Conservation (phyloP, 768 basidiomycete species). For the Russula vinacea region DNA sequence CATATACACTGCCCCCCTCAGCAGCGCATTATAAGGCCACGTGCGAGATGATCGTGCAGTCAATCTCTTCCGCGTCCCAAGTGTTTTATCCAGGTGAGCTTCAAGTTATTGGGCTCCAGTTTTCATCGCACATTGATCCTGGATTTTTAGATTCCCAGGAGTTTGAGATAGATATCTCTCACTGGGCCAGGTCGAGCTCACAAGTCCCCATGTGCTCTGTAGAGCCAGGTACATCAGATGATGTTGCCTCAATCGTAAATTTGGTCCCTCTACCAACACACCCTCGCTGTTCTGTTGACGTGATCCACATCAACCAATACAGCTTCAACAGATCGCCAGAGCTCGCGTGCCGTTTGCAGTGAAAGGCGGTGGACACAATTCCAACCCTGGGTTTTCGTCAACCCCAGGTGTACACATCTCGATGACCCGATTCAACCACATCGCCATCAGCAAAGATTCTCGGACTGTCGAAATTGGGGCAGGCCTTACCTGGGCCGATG, state of each 20-base stretch:
- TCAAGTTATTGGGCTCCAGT: background rate
- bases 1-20: background rate
- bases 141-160: constrained; percentile 6
- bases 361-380: constrained; percentile 31
- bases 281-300: background rate
- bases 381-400: constrained; percentile 32
- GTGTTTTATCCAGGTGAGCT: constrained; percentile 16
- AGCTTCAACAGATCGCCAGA: background rate
- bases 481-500: constrained; percentile 32
- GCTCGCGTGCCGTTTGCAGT: constrained; percentile 22
- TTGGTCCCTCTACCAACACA: background rate
- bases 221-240: constrained; percentile 24
- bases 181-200: constrained; percentile 25
- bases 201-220: constrained; percentile 25
- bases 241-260: constrained; percentile 25
- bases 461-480: constrained; percentile 26
- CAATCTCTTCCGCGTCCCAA: constrained; percentile 2
- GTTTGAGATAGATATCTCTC: constrained; percentile 19
- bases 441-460: constrained; percentile 10
- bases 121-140: background rate
- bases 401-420: constrained; percentile 31
- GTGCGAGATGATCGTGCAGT: background rate
- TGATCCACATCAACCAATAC: too few relatives aligned
- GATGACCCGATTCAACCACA: constrained; percentile 25
- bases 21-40: background rate